Base-by-base conservation (phyloP, 1,284 basidiomycete species). In the Marasmius oreades region DNA sequence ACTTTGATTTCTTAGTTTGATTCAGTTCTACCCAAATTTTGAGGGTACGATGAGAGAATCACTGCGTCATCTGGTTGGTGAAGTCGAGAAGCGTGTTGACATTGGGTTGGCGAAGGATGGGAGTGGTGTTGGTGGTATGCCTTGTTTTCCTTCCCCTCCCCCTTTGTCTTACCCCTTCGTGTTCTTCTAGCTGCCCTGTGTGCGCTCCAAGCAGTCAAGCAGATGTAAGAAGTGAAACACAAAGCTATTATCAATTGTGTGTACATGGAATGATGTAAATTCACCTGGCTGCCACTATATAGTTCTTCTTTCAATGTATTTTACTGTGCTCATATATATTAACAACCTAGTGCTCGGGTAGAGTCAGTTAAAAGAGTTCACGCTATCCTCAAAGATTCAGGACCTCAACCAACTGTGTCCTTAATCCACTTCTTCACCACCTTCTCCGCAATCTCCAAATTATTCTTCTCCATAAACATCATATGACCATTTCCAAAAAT, bases 91-190 rank as follows among this genome's bases (percentile, higher is more conserved):
- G 66, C 77, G 84, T 36, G 85, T 97, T 6, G 82, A 88, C 59
- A 92, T 98, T 63, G 95, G 93, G 22, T 71, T 98, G 64, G 96
- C 96, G 4, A 98, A 97, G 74, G 97, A 99, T 67, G 96, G 97
- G 23, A 95, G 92, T 68, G 97, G 96, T 53, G 94, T 96, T 39
- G 96, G 96, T 67, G 93, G 93, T 95, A 71, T 72, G 88, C 10
- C 10, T 60, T 69, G 7, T 43, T 4, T 58, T 47, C 47, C 26
- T 55, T 50, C 61, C 39, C 53, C 36, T 54, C 26, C 55, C 37
- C n/a, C n/a, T 18, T 36, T n/a, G 8, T 26, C 16, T 48, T 53
- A n/a, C 45, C 22, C 45, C 28, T 28, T 55, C 47, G 52, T 56
- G 28, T 51, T 14, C 45, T 39, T 58, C 16, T 57, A 92, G 90